A percentile compares a stretch with the other conserved stretches of the same genome.
phyloP scores from a whole-genome alignment of 176 grass and related monocot genomes.

The Eremochloa ophiuroides region DNA sequence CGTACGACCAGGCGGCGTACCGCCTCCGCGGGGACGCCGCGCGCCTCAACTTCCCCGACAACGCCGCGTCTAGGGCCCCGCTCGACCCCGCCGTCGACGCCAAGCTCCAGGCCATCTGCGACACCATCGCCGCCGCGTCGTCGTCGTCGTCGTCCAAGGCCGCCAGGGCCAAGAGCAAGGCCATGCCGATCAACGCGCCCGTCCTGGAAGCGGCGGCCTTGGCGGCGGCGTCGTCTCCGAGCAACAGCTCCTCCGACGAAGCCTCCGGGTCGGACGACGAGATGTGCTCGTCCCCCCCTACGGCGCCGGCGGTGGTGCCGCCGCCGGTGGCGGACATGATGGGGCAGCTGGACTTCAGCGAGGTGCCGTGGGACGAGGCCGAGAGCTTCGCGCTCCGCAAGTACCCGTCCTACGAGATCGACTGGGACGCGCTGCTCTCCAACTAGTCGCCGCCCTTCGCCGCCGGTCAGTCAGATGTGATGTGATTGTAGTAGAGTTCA shows the following conservation, averaged over 20 bases:
- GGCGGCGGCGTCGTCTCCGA: background rate
- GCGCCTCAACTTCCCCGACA: conserved; percentile 55
- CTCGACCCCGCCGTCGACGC: conserved; percentile 40
- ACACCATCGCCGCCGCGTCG: conserved; percentile 32
- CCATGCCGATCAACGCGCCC: conserved; percentile 8
- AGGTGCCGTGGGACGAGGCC: conserved; percentile 54
- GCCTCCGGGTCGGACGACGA: conserved; percentile 11
- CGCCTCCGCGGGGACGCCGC: conserved; percentile 50
- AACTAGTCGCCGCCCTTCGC: background rate
- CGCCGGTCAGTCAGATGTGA: background rate
- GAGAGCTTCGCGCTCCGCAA: conserved; percentile 39
- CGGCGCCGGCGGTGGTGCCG: background rate
- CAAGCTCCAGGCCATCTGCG: conserved; percentile 67
- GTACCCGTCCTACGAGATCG: conserved; percentile 55
- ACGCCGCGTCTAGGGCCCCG: conserved; percentile 14
- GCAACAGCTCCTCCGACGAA: conserved; percentile 9
- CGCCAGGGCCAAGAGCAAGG: background rate
- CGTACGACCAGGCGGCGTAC: conserved; percentile 47
- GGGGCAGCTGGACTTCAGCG: conserved; percentile 38
- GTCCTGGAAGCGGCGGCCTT: background rate
- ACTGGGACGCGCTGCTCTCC: conserved; percentile 50
- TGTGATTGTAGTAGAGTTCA: background rate
- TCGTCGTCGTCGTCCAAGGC: conserved; percentile 9
- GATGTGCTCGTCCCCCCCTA: background rate
- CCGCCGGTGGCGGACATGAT: conserved; percentile 23